These are phyloP conservation scores for Metschnikowia cubensis DNA, from an alignment of 805 yeast genomes.

Conservation along the genomic window DNA sequence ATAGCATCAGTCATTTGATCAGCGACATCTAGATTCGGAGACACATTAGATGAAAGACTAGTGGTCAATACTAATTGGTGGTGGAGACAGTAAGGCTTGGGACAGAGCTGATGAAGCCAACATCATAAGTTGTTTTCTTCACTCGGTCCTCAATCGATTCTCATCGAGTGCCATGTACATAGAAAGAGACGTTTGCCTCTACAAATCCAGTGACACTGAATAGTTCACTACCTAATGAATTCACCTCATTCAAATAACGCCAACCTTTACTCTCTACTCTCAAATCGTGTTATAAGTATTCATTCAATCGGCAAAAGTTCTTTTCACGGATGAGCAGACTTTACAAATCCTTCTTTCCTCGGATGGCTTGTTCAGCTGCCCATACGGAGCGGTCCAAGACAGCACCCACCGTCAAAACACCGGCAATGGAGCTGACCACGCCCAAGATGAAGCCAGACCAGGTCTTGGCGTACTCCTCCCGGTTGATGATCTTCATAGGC, in stretches of 20 bases:
- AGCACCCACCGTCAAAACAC: constrained; percentile 89
- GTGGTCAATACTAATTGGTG: background rate
- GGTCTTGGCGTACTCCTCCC: constrained; percentile 67
- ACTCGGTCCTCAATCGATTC: no score
- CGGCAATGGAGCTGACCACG: constrained; percentile 86
- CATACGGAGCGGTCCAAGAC: constrained; percentile 82
- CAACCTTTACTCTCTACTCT: no score
- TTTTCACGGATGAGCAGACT: no score
- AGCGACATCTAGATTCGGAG: constrained; percentile 29
- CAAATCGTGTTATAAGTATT: background rate
- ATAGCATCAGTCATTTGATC: constrained; percentile 49
- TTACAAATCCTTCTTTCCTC: constrained; percentile 57
- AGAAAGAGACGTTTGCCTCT: constrained; percentile 3
- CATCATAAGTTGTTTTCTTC: no score
- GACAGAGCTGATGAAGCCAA: background rate
- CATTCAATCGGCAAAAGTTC: background rate
- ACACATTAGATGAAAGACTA: background rate
- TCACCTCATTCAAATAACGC: no score
- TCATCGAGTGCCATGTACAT: constrained; percentile 6
- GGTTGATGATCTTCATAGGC: constrained; percentile 85
- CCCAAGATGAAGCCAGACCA: constrained; percentile 82
- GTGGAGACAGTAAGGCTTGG: background rate
- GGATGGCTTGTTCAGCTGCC: constrained; percentile 78
- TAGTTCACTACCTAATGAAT: no score
- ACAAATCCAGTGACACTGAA: background rate